Base-by-base conservation (phyloP, 2,329 filamentous ascomycete genomes). In the Arthrobotrys conoides region DNA sequence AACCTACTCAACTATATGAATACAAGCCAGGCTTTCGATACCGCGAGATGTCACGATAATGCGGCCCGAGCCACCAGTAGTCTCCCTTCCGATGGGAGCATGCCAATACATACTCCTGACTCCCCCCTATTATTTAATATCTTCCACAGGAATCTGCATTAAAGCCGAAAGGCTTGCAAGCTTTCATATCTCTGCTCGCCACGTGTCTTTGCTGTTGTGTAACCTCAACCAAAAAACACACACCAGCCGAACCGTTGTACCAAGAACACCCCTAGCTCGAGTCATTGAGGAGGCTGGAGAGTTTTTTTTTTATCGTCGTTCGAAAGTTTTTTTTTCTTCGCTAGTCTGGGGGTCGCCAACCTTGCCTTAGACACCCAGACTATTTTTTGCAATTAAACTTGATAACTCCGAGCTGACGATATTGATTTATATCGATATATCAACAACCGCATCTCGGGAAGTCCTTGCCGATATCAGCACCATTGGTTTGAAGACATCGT, bases 121-220 rank as follows among this genome's bases (percentile, higher is more conserved):
- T 6, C 3, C 6, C 27, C 27, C 27, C 27, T 30, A 6, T 30
- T 6, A 30, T 3, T 30, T 6, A 30, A 30, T 30, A 30, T 30
- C 27, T 6, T 30, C 27, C 27, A 3, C 6, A 30, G 27, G 27
- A 30, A 30, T 57, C 8, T 61, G 20, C 12, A 44, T 61, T 41
- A 44, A 44, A 44, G 24, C 55, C 53, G 55, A 18, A 61, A 41
- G 24, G 10, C 22, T 16, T 16, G 55, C 55, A 41, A 44, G 10
- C 22, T 16, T 16, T 33, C 55, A 61, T 44, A 16, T 4, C 14
- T 46, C 41, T 61, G 10, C 36, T 24, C 36, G 55, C 33, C 55
- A 61, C 41, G 55, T 61, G 55, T 61, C 33, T 44, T 61, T 27
- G 33, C 33, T 61, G 55, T 41, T 61, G 55, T 61, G 55, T 61